A percentile compares a stretch with the other conserved stretches of the same genome.
phyloP scores from a whole-genome alignment of 306 rosid species.

The Herpetospermum pedunculosum region DNA sequence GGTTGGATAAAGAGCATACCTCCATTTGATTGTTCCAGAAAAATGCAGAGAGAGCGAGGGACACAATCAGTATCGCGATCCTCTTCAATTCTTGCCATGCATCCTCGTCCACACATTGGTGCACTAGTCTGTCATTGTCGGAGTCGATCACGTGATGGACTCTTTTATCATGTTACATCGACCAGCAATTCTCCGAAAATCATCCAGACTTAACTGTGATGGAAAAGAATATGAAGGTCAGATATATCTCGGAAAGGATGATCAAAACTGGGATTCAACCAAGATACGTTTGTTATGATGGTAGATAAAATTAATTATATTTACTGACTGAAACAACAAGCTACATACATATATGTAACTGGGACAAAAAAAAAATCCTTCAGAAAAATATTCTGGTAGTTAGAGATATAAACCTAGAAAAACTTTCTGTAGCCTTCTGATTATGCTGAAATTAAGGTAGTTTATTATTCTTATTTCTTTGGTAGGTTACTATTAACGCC shows the following conservation, averaged over 20 bases:
- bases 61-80: background rate
- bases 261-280: background rate
- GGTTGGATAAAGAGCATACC: background rate
- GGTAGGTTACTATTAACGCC: background rate
- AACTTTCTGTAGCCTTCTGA: background rate
- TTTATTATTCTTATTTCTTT: background rate
- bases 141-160: conserved; percentile 20
- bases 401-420: background rate
- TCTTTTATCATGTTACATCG: conserved; percentile 73
- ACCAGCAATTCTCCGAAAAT: conserved; percentile 57
- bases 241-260: background rate
- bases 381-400: background rate
- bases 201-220: conserved; percentile 66
- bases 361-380: background rate
- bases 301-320: background rate
- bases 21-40: background rate
- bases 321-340: background rate
- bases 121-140: background rate
- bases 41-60: background rate
- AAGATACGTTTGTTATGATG: background rate
- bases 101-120: background rate
- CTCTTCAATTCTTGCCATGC: background rate
- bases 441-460: background rate
- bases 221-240: background rate
- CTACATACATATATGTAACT: background rate